phyloP scores from a whole-genome alignment of 139 green algal species.

The Micractinium conductrix region DNA sequence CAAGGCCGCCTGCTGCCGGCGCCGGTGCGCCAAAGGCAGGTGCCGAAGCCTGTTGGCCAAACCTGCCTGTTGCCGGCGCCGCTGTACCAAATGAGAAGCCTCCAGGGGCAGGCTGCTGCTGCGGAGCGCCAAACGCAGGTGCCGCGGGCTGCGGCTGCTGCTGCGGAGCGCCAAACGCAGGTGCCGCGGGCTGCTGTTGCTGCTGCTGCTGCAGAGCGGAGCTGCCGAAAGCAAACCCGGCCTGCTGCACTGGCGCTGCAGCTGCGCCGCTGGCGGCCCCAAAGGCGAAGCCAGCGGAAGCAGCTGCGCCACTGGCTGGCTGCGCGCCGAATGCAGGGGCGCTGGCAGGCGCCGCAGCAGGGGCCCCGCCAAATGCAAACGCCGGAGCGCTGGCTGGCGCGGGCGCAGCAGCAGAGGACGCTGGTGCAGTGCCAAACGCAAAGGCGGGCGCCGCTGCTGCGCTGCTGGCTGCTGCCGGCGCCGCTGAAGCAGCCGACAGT shows the following conservation, averaged over 20 bases:
- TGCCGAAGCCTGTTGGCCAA: background rate
- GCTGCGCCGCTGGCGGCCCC: background rate
- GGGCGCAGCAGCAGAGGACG: background rate
- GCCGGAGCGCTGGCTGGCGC: background rate
- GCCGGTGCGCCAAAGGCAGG: no score
- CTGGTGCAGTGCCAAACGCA: background rate
- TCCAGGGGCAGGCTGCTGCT: constrained; percentile 7
- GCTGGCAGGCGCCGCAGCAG: background rate
- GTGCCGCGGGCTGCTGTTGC: background rate
- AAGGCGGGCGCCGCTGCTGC: background rate
- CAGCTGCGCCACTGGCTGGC: background rate
- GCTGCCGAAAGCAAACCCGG: background rate
- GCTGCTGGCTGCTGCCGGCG: background rate
- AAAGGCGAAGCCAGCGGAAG: constrained; percentile 20
- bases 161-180: background rate
- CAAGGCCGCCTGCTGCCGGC: background rate
- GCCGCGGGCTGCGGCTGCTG: background rate
- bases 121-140: background rate
- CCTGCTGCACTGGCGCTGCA: background rate
- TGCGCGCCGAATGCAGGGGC: background rate
- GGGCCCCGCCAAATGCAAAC: background rate
- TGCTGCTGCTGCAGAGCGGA: background rate
- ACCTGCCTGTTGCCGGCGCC: no score
- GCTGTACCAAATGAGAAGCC: no score
- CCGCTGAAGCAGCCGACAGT: background rate